Evolutionary conservation across 116 monocot species (phyloP).

Genomic region (Zostera marina): DNA sequence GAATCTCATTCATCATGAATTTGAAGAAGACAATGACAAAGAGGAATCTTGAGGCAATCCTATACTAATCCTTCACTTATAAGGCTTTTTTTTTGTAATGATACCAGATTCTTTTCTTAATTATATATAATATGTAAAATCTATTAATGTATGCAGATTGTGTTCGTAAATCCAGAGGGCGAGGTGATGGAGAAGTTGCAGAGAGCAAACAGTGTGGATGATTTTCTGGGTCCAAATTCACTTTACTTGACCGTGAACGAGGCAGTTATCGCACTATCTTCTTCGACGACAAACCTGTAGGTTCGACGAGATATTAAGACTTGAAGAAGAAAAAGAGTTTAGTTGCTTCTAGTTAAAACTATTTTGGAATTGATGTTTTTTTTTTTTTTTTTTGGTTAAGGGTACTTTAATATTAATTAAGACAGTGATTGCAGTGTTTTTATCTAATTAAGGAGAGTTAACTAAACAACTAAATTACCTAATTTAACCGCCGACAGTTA

Average conservation of each 20-base stretch:
- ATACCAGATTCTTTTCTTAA: neutral
- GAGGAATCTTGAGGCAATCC: constrained; percentile 39
- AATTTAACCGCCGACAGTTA: no score
- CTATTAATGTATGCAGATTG: constrained; percentile 21
- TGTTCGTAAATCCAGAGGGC: constrained; percentile 65
- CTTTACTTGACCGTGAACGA: constrained; percentile 58
- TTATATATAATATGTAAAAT: neutral
- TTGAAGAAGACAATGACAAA: constrained; percentile 52
- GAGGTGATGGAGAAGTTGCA: constrained; percentile 82
- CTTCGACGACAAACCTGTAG: neutral
- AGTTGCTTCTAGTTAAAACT: no score
- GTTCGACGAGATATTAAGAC: no score
- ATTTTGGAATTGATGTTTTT: no score
- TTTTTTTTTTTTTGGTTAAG: no score
- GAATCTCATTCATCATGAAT: constrained; percentile 56
- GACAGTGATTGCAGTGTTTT: no score
- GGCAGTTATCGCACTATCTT: constrained; percentile 40
- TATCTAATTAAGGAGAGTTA: no score
- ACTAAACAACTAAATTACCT: no score
- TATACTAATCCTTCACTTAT: neutral
- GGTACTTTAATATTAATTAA: no score
- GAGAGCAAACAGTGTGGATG: constrained; percentile 41
- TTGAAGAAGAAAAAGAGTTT: no score
- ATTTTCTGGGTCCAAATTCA: constrained; percentile 30
- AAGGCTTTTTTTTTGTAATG: neutral